Percentiles rank a stretch among this genome's conserved stretches.
phyloP scores from a whole-genome alignment of 495 filamentous ascomycete species.

The Neohortaea acidophila region DNA sequence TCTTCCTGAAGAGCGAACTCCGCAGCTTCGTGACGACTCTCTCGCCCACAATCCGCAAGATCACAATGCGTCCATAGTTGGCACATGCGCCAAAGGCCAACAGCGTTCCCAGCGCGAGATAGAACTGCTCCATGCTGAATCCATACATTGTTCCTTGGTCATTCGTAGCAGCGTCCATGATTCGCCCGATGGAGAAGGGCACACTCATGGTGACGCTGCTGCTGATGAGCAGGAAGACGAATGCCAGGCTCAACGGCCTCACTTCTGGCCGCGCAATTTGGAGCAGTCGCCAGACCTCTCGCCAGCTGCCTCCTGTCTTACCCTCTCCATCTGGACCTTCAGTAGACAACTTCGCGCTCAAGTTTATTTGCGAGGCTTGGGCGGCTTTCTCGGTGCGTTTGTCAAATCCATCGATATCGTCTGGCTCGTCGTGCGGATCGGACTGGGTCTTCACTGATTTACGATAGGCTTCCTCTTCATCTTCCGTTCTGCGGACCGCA shows the following conservation, averaged over 20 bases:
- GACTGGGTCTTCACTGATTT: slow-evolving; percentile 19
- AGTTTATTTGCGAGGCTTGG: slow-evolving; percentile 77
- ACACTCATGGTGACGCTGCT: slow-evolving; percentile 87
- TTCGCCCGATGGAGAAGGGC: slow-evolving; percentile 88
- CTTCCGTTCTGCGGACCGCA: too few relatives aligned
- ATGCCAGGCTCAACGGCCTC: slow-evolving; percentile 61
- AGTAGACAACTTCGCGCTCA: slow-evolving; percentile 71
- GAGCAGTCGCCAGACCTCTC: slow-evolving; percentile 73
- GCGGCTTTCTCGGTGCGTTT: slow-evolving; percentile 60
- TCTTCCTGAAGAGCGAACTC: slow-evolving; percentile 76
- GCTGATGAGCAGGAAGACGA: slow-evolving; percentile 70
- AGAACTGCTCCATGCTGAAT: slow-evolving; percentile 59
- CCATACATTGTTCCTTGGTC: slow-evolving; percentile 50
- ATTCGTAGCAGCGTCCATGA: slow-evolving; percentile 73
- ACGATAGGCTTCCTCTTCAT: slow-evolving; percentile 5
- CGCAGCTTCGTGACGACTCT: slow-evolving; percentile 79
- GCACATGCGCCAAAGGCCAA: slow-evolving; percentile 61
- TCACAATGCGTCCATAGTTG: slow-evolving; percentile 87
- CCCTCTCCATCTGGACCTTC: slow-evolving; percentile 51
- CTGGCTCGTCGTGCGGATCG: slow-evolving; percentile 25
- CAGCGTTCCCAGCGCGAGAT: slow-evolving; percentile 49
- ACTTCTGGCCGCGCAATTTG: slow-evolving; percentile 77
- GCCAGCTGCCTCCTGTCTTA: slow-evolving; percentile 41
- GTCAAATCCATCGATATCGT: slow-evolving; percentile 43
- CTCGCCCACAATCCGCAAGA: slow-evolving; percentile 90